A percentile compares a stretch with the other conserved stretches of the same genome.
phyloP scores from a whole-genome alignment of 768 basidiomycete genomes.

The Cyclocybe cylindracea region DNA sequence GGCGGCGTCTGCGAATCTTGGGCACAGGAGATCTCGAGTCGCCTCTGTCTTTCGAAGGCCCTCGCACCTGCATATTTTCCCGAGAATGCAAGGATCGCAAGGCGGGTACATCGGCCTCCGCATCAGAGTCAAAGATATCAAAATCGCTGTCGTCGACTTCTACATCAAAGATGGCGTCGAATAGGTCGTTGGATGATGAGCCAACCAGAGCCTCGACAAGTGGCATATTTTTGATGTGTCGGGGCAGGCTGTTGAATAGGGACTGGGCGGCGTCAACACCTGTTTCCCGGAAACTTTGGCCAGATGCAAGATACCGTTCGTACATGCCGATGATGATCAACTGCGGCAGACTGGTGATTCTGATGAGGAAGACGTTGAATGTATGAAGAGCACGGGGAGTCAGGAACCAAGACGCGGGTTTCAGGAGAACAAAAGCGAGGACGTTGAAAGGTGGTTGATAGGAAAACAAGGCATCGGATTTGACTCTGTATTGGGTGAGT shows the following conservation, averaged over 20 bases:
- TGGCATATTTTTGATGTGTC: slow-evolving; percentile 72
- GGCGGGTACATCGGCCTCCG: slow-evolving; percentile 41
- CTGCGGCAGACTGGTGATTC: slow-evolving; percentile 79
- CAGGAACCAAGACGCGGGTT: slow-evolving; percentile 75
- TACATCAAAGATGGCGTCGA: slow-evolving; percentile 80
- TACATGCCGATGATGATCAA: slow-evolving; percentile 76
- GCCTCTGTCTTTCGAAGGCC: background rate
- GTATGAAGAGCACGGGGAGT: slow-evolving; percentile 80
- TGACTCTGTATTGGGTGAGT: slow-evolving; percentile 53
- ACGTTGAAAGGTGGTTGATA: slow-evolving; percentile 92
- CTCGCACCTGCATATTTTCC: slow-evolving; percentile 28
- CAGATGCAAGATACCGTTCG: slow-evolving; percentile 68
- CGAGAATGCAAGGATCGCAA: slow-evolving; percentile 40
- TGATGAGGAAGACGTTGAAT: slow-evolving; percentile 84
- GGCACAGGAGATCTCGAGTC: slow-evolving; percentile 20
- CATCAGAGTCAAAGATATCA: slow-evolving; percentile 52
- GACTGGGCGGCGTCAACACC: slow-evolving; percentile 53
- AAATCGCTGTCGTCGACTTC: slow-evolving; percentile 46
- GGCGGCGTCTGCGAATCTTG: slow-evolving; percentile 21
- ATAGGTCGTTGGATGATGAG: slow-evolving; percentile 62
- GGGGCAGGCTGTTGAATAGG: slow-evolving; percentile 66
- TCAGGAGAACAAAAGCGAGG: slow-evolving; percentile 76
- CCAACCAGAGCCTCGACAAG: slow-evolving; percentile 79
- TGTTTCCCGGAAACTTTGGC: slow-evolving; percentile 49
- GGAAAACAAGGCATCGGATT: slow-evolving; percentile 86